Conservation (phyloP, 306 rosid genomes). For the Sicyos edulis region DNA sequence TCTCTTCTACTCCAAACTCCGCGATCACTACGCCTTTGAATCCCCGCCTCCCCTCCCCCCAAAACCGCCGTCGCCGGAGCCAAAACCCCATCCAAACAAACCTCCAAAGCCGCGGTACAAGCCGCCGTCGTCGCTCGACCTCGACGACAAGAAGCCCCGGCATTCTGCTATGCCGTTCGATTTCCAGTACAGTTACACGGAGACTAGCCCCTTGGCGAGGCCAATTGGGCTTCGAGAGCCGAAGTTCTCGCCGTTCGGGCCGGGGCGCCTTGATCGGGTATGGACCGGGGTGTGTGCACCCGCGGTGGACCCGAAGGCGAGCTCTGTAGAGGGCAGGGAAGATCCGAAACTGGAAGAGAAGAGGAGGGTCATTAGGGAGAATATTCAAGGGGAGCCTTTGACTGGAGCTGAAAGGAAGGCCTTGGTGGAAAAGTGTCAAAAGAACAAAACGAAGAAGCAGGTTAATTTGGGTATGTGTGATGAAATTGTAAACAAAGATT, state of each 20-base stretch:
- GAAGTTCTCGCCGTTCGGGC: constrained; percentile 90
- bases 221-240: constrained; percentile 83
- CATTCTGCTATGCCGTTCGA: constrained; percentile 68
- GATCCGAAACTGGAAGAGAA: constrained; percentile 51
- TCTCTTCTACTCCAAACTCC: constrained; percentile 60
- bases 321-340: constrained; percentile 50
- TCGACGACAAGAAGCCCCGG: constrained; percentile 39
- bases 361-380: constrained; percentile 50
- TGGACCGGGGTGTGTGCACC: constrained; percentile 96
- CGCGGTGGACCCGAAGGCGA: constrained; percentile 61
- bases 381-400: constrained; percentile 58
- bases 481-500: neutral
- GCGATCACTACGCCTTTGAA: constrained; percentile 52
- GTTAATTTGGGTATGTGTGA: constrained; percentile 60
- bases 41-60: constrained; percentile 54
- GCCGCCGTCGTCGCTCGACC: constrained; percentile 74
- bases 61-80: constrained; percentile 27
- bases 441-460: constrained; percentile 61
- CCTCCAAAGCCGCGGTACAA: constrained; percentile 50
- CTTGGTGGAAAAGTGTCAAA: constrained; percentile 54
- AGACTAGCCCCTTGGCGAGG: constrained; percentile 58
- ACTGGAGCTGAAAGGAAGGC: constrained; percentile 57
- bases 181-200: constrained; percentile 80
- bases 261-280: constrained; percentile 51
- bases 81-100: constrained; percentile 31